Evolutionary conservation across 495 filamentous ascomycete genomes (phyloP).

Genomic region (Immersiella caudata): DNA sequence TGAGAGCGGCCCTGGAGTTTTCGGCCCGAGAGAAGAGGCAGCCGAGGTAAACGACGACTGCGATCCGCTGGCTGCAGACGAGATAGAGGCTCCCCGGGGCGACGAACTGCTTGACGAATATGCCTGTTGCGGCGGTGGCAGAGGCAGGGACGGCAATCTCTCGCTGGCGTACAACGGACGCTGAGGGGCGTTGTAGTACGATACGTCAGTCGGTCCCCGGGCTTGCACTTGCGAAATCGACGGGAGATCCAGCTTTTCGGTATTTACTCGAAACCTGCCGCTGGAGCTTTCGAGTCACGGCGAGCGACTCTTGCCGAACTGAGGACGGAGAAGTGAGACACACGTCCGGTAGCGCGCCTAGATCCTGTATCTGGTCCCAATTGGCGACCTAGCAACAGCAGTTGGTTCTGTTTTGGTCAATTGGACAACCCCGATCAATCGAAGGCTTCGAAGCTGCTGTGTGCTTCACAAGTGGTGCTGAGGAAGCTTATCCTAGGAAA

Average conservation of each 20-base stretch:
- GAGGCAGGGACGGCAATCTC: constrained; percentile 74
- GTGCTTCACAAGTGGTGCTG: not conserved
- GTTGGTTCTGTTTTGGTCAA: not conserved
- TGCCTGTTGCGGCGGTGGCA: constrained; percentile 64
- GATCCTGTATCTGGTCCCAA: not conserved
- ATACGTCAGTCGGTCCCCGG: constrained; percentile 80
- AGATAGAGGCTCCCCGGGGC: constrained; percentile 69
- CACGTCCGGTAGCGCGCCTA: constrained; percentile 5
- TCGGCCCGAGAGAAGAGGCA: constrained; percentile 59
- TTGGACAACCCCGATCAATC: not conserved
- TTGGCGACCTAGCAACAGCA: not conserved
- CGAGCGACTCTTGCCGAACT: not conserved
- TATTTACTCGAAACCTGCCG: constrained; percentile 47
- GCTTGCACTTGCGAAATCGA: constrained; percentile 87
- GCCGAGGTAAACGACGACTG: constrained; percentile 58
- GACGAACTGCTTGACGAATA: constrained; percentile 68
- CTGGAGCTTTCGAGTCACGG: constrained; percentile 15
- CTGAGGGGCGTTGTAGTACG: constrained; percentile 73
- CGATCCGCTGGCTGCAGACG: constrained; percentile 57
- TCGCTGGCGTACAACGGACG: constrained; percentile 70
- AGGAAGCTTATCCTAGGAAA: not conserved
- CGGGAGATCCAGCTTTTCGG: constrained; percentile 99
- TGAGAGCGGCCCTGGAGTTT: constrained; percentile 53
- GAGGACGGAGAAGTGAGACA: not conserved
- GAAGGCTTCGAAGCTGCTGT: not conserved